These are phyloP conservation scores for Lotus japonicus DNA, from an alignment of 306 rosid species.

Conservation along the genomic window DNA sequence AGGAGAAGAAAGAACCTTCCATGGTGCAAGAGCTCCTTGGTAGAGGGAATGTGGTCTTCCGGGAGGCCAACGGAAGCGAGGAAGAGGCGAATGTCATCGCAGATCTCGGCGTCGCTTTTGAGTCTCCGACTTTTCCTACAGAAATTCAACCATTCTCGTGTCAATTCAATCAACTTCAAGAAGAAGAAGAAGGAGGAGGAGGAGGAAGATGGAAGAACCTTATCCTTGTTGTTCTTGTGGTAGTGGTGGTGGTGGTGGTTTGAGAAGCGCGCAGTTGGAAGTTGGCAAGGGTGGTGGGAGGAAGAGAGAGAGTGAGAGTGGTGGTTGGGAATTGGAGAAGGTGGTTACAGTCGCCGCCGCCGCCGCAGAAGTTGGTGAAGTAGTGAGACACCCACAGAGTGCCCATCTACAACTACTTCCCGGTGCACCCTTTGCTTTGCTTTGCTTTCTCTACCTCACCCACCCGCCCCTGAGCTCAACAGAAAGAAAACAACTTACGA, in stretches of 20 bases:
- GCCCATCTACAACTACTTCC: neutral
- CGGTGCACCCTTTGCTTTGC: too few relatives aligned
- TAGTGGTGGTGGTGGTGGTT: neutral
- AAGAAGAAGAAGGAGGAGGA: neutral
- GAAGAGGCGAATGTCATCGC: constrained; percentile 60
- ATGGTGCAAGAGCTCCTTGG: constrained; percentile 61
- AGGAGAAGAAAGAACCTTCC: constrained; percentile 57
- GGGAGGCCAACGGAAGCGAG: constrained; percentile 59
- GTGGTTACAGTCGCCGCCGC: neutral
- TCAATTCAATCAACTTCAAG: neutral
- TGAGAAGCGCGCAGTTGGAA: neutral
- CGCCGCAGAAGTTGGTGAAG: neutral
- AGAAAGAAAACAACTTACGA: neutral
- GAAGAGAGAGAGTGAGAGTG: neutral
- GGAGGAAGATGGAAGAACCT: neutral
- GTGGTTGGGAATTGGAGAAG: neutral
- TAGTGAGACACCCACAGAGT: neutral
- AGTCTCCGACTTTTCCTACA: constrained; percentile 42
- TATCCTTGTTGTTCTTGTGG: neutral
- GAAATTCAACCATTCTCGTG: neutral
- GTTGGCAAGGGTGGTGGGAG: neutral
- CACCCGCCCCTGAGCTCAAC: neutral
- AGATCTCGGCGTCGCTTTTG: constrained; percentile 73
- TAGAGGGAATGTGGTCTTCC: constrained; percentile 55
- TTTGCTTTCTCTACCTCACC: neutral